Base-by-base conservation (phyloP, 2,329 filamentous ascomycete genomes). In the Pseudocercospora ulei region DNA sequence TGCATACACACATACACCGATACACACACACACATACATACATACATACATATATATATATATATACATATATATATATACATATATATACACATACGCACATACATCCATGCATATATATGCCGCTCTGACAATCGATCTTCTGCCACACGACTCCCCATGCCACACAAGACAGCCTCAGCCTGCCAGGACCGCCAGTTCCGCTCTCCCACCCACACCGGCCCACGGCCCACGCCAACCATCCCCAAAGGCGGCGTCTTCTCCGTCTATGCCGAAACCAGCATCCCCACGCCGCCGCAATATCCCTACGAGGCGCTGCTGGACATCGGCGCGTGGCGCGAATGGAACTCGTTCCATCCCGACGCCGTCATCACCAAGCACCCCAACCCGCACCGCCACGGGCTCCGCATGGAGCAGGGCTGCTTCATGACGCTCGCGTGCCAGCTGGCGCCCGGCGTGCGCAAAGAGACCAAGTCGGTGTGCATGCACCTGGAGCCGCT, bases 291-390 rank as follows among this genome's bases (percentile, higher is more conserved):
- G 1, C 58, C 65, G 5, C 56, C 65, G 2, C 46, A 58, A 13
- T 50, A 58, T n/a, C 62, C 69, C 43, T 68, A 66, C 59, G 54
- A 63, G 14, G 58, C 60, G 5, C 52, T 70, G 3, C 57, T 64
- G 33, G 58, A 69, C 50, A 64, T 65, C 17, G 62, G 64, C 13
- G 64, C 61, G 35, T 70, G 63, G 62, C 58, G 61, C 13, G 49
- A 60, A 30, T 71, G 68, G 68, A 70, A 69, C 47, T 56, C 56
- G 4, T 70, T 69, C 50, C 57, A 66, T 4, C 62, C 65, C 2
- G 56, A 57, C 14, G 65, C 68, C 3, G 62, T 60, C n/a, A 64
- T 71, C 47, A 63, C 58, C 28, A 57, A 60, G 23, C 66, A 68
- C 18, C 58, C 65, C 5, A 44, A 40, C 26, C 41, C 50, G 0